Evolutionary conservation across 1,284 basidiomycete species (phyloP), one percentile per base, ranked within the genome.

Genomic region (Butyriboletus regius): DNA sequence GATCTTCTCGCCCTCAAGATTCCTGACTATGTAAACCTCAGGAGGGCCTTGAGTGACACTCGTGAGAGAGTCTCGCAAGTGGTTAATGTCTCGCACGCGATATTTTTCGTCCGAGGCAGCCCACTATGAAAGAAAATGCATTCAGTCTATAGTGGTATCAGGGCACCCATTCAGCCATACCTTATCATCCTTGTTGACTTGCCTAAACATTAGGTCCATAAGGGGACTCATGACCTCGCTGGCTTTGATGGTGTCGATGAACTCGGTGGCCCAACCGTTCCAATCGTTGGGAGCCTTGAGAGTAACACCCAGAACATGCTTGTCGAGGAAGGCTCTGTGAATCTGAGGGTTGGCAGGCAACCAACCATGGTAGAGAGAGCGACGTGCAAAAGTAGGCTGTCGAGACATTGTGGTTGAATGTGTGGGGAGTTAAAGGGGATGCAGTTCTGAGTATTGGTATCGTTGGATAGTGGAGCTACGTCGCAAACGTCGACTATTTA

Each of bases 61-160:
- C 33, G 57, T 54, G 18, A 60, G 46, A 41, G 48, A 28, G 38
- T 10, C 28, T 5, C 49, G 33, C 33, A 60, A 33, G 20, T 32
- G 17, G 5, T 58, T 34, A 13, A 56, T 43, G 49, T 46, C n/a
- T 13, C 15, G 24, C 18, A 59, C 45, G 8, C 14, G 28, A 28
- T 33, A 47, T 9, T 15, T 46, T 5, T 17, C 10, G 6, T 48
- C 45, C 5, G 45, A 37, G 10, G 32, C 14, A 14, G 28, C 48
- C 58, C 45, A 45, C 36, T 28, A 28, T 24, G 33, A 45, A 37
- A 31, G 17, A 33, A 37, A 45, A 15, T 46, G 15, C n/a, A 14
- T 7, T 37, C 18, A 31, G 29, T 47, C 8, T 17, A 32, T 2
- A 18, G 20, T 20, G 13, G 10, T 12, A 6, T 24, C 22, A 26